Percentiles rank a stretch among this genome's conserved stretches.
Evolutionary conservation across 441 rosid species (phyloP).

Genomic region (Bruguiera hainesii): DNA sequence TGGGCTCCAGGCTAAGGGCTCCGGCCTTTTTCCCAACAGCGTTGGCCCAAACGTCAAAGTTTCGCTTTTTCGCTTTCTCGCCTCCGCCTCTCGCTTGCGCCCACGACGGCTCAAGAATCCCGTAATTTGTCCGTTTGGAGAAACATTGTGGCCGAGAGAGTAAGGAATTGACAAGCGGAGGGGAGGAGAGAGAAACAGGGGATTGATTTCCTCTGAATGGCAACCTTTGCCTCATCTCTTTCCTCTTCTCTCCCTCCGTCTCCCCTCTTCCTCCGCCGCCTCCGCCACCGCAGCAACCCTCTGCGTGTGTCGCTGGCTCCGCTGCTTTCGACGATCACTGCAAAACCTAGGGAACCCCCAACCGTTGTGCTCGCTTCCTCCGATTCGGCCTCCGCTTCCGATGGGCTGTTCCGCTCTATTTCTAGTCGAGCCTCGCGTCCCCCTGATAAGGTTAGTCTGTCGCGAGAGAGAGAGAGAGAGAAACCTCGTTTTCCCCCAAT

Average conservation of each 20-base stretch:
- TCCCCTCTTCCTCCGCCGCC: slow-evolving; percentile 13
- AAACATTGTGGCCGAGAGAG: too few species aligned
- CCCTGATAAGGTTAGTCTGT: slow-evolving; percentile 29
- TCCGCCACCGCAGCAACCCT: slow-evolving; percentile 9
- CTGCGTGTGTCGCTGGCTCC: slow-evolving; percentile 18
- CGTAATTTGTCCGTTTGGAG: too few species aligned
- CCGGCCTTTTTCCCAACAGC: too few species aligned
- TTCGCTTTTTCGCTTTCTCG: too few species aligned
- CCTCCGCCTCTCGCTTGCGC: too few species aligned
- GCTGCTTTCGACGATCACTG: slow-evolving; percentile 17
- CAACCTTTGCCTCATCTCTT: slow-evolving; percentile 49
- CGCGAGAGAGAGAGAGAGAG: too few species aligned
- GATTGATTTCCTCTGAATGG: slow-evolving; percentile 34
- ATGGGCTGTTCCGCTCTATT: slow-evolving; percentile 28
- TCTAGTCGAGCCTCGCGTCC: slow-evolving; percentile 28
- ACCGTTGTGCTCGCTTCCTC: slow-evolving; percentile 28
- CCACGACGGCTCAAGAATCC: too few species aligned
- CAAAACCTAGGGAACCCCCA: slow-evolving; percentile 28
- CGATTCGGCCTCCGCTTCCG: slow-evolving; percentile 40
- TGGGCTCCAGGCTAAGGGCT: too few species aligned
- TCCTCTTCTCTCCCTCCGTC: slow-evolving; percentile 28
- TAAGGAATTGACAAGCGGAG: neutral
- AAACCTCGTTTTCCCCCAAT: too few species aligned
- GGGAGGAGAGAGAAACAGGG: slow-evolving; percentile 20
- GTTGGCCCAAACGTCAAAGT: too few species aligned